Percentiles rank a stretch among this genome's conserved stretches.
phyloP scores from a whole-genome alignment of 2,329 filamentous ascomycete species.

The Sclerotinia minor region DNA sequence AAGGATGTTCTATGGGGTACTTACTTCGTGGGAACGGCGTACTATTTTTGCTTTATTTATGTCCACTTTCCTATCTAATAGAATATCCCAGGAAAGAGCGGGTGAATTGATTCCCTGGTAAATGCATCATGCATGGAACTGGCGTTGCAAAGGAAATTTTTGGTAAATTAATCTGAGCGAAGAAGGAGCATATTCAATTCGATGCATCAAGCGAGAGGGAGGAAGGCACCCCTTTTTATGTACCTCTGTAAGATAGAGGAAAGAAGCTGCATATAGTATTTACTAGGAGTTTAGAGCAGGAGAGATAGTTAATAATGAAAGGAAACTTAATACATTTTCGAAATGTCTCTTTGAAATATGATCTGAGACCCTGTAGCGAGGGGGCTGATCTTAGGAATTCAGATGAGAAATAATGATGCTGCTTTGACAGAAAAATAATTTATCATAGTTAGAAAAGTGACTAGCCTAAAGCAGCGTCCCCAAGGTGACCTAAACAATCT shows the following conservation, averaged over 20 bases:
- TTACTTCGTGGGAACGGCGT: conserved; percentile 15
- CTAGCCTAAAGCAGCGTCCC: background rate
- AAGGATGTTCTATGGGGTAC: background rate
- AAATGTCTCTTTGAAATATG: background rate
- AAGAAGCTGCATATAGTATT: conserved; percentile 15
- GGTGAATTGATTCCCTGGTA: conserved; percentile 9
- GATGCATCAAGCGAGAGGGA: conserved; percentile 14
- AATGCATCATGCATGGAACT: conserved; percentile 16
- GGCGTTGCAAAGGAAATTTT: conserved; percentile 19
- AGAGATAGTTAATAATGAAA: conserved; percentile 16
- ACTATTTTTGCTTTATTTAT: conserved; percentile 7
- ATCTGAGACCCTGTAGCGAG: conserved; percentile 14
- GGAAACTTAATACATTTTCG: background rate
- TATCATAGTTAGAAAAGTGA: no score
- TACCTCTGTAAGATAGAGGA: conserved; percentile 23
- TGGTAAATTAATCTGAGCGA: conserved; percentile 16
- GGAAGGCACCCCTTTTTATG: conserved; percentile 10
- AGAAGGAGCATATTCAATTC: conserved; percentile 17
- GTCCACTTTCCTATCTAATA: conserved; percentile 18
- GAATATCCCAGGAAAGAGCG: conserved; percentile 19
- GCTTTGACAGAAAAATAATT: conserved; percentile 5
- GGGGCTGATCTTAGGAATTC: conserved; percentile 12
- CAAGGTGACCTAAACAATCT: background rate
- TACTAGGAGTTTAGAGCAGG: conserved; percentile 18
- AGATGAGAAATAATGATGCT: background rate